Evolutionary conservation across 2,329 filamentous ascomycete genomes (phyloP), one percentile per base, ranked within the genome.

Genomic region (Xylariales sp.): DNA sequence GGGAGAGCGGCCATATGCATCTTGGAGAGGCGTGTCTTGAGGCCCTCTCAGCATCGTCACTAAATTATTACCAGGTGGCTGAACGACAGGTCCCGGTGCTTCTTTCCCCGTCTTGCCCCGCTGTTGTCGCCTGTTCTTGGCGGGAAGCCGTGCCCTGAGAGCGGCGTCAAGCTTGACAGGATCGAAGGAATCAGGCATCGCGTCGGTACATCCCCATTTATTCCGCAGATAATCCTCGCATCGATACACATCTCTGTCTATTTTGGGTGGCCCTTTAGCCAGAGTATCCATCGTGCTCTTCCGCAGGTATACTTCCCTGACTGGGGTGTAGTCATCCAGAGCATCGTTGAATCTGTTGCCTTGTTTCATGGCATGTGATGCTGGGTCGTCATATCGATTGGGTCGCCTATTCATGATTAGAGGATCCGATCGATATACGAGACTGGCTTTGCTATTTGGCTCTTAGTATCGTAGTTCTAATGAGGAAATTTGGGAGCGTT

Each of bases 121-220:
- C 32, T 5, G 41, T 41, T 30, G 28, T 2, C 14, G 30, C 7
- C 3, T 49, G 32, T 14, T 45, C 18, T n/a, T 52, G 7, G 45
- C 54, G 39, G 49, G 34, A n/a, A 57, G 43, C 23, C 50, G 53
- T 5, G 54, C 23, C 18, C 56, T 65, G 1, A 54, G n/a, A n/a
- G 23, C 45, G 2, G 45, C 59, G 7, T 72, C 71, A 0, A 72
- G 61, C 55, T 68, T 62, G 1, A 46, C 10, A 1, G 71, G 69
- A 14, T 72, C 71, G 30, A 72, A 72, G 1, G 64, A 5, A 1
- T 64, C 65, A 1, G 69, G 71, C 3, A 67, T 68, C 3, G 58
- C 53, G 7, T 72, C 71, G 0, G 10, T 48, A 10, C 62, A 57
- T 1, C n/a, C 50, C 70, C 69, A 71, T 53, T 68, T 71, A 3